Evolutionary conservation across 2,329 filamentous ascomycete species (phyloP), one percentile per base, ranked within the genome.

Genomic region (Apiospora kogelbergensis): DNA sequence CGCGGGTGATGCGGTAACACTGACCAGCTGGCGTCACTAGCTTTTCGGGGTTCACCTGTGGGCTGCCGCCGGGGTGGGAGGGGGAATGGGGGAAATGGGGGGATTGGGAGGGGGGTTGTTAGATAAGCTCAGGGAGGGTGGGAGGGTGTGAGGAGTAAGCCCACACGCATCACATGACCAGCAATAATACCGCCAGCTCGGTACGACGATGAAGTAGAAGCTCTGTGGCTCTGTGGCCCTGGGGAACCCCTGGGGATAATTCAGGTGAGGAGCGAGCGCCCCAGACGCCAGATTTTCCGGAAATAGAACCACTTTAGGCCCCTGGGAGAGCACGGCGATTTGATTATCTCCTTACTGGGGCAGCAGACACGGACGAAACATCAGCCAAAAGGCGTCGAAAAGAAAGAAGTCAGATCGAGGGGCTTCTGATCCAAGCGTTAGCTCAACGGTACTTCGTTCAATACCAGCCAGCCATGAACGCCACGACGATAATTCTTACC

Each of bases 21-120:
- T 60, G 53, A 60, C 53, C 53, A 60, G 53, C 53, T 60, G 53
- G 53, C 53, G 53, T 60, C 53, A 17, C 53, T 60, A 60, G 53
- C 53, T 60, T 60, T 37, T 60, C 17, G 53, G 48, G 26, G 53
- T 37, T 60, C 30, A 60, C 53, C 53, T 60, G 53, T 60, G 53
- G 53, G 53, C 17, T 60, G 53, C 53, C 53, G 53, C 53, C 48
- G 26, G 48, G 48, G 41, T 40, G 9, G 37, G 13, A n/a, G n/a
- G n/a, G n/a, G n/a, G n/a, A n/a, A n/a, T n/a, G n/a, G 33, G 33
- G 33, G 33, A 3, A 33, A 4, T 33, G 33, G 33, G 33, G 33
- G 33, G 33, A 15, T 42, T 42, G 40, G 40, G 11, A 13, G 40
- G 13, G 40, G 40, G 37, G 37, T 10, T 2, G 37, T 40, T 6